These are phyloP conservation scores for Phytomonas sp. DNA, from an alignment of 208 protist genomes.

Conservation along the genomic window DNA sequence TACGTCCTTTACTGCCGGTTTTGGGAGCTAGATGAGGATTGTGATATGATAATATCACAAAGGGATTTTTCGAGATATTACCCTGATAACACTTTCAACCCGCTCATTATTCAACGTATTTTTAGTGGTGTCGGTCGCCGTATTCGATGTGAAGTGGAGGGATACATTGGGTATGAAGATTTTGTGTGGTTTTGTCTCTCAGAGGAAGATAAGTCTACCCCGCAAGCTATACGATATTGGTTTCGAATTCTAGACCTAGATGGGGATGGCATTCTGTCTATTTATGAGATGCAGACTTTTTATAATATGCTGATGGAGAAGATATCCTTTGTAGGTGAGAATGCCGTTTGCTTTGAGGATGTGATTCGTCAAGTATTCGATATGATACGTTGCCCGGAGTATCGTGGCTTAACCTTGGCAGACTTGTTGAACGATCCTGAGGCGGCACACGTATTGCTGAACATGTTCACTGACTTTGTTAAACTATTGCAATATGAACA, in stretches of 20 bases:
- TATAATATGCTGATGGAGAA: constrained; percentile 33
- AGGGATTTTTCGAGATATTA: constrained; percentile 86
- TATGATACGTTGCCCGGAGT: constrained; percentile 67
- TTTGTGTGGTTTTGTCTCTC: constrained; percentile 95
- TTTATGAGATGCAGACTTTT: constrained; percentile 91
- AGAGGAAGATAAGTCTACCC: constrained; percentile 94
- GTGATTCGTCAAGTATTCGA: constrained; percentile 92
- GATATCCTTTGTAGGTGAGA: constrained; percentile 25
- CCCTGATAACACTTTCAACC: constrained; percentile 71
- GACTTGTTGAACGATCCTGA: constrained; percentile 86
- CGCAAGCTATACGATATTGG: constrained; percentile 91
- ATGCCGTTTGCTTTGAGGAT: constrained; percentile 76
- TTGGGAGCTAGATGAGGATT: constrained; percentile 96
- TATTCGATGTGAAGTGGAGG: constrained; percentile 25
- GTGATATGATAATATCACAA: constrained; percentile 87
- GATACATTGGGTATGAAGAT: constrained; percentile 89
- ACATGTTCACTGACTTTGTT: constrained; percentile 91
- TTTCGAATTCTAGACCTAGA: constrained; percentile 92
- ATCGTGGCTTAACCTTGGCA: constrained; percentile 53
- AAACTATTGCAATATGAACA: constrained; percentile 93
- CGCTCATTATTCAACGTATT: constrained; percentile 69
- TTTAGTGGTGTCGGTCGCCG: constrained; percentile 56
- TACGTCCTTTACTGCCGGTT: constrained; percentile 99
- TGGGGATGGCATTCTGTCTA: constrained; percentile 90
- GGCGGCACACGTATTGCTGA: constrained; percentile 78